A percentile compares a stretch with the other conserved stretches of the same genome.
Conservation (phyloP, 768 basidiomycete species). For the Termitomyces sp. region DNA sequence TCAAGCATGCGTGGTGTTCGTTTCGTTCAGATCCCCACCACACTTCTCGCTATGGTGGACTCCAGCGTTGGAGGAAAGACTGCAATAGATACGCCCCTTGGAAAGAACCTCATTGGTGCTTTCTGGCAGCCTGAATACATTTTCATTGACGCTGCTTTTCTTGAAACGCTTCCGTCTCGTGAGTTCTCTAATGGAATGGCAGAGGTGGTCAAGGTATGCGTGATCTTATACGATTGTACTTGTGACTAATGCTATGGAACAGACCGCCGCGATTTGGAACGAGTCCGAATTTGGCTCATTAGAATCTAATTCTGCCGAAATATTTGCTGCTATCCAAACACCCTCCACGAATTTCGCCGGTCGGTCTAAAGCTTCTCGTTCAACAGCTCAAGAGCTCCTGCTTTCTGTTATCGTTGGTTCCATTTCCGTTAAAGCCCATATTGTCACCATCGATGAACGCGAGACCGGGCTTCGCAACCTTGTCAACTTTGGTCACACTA, state of each 20-base stretch:
- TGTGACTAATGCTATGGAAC: not conserved
- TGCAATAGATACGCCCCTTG: slow-evolving; percentile 97
- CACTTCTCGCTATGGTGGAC: slow-evolving; percentile 97
- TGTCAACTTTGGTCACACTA: slow-evolving; percentile 98
- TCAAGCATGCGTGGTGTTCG: slow-evolving; percentile 93
- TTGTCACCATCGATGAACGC: slow-evolving; percentile 94
- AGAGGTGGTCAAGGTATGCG: slow-evolving; percentile 87
- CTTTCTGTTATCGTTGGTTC: slow-evolving; percentile 90
- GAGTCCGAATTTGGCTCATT: slow-evolving; percentile 83
- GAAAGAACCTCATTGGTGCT: slow-evolving; percentile 97
- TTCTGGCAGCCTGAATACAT: slow-evolving; percentile 98
- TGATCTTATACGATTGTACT: not conserved
- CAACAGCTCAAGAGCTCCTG: slow-evolving; percentile 72
- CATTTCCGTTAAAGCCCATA: slow-evolving; percentile 93
- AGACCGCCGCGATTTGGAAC: slow-evolving; percentile 99
- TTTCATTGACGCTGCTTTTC: slow-evolving; percentile 95
- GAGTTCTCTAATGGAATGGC: slow-evolving; percentile 99
- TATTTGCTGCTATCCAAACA: slow-evolving; percentile 78
- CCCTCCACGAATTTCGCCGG: slow-evolving; percentile 55
- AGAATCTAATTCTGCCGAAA: slow-evolving; percentile 80
- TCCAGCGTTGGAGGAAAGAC: slow-evolving; percentile 98
- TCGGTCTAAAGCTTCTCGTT: slow-evolving; percentile 58
- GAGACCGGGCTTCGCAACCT: slow-evolving; percentile 97
- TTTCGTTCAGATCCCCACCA: slow-evolving; percentile 95
- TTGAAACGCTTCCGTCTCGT: slow-evolving; percentile 85